Evolutionary conservation across 176 grass and related monocot genomes (phyloP), one percentile per base, ranked within the genome.

Genomic region (Dendrocalamus sinicus): DNA sequence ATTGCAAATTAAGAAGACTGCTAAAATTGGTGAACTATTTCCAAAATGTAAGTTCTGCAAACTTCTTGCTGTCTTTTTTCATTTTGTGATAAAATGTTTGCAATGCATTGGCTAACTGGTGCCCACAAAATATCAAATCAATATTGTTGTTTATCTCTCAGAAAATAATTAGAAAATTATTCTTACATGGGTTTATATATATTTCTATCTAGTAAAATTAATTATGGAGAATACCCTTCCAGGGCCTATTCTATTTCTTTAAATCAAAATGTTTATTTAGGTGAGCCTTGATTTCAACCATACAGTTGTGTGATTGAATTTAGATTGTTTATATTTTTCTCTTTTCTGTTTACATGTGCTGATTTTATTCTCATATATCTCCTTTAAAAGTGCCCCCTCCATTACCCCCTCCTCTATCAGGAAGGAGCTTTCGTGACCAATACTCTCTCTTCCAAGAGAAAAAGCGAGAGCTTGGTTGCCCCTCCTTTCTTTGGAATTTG

Each of bases 401-500:
- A 87, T 79, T 92, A 26, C 90, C 92, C 32, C 87, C 89, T 78
- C 86, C 70, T 67, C 85, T 81, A 77, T 80, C 86, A 80, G 96
- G 89, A 89, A 91, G 66, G 83, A 95, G 86, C 41, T 86, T 79
- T 4, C 41, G 68, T 61, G 90, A 92, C 57, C 86, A 98, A 71
- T 98, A 87, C 60, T 13, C 88, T 47, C 50, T 94, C 12, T 95
- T 94, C 63, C 85, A 35, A 61, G 83, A 90, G 93, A 94, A 89
- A 93, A 98, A 57, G 68, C 87, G 80, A 83, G 91, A 94, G 52
- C 93, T 98, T 73, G 88, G 88, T 28, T 93, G 95, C 35, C 95
- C 95, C 46, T 92, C 95, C n/a, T 93, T 78, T 77, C 73, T 95
- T 70, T 98, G 95, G 95, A 95, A 98, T 68, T 92, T 95, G n/a